phyloP scores from a whole-genome alignment of 2,329 filamentous ascomycete genomes.

The Thermomyces lanuginosus region DNA sequence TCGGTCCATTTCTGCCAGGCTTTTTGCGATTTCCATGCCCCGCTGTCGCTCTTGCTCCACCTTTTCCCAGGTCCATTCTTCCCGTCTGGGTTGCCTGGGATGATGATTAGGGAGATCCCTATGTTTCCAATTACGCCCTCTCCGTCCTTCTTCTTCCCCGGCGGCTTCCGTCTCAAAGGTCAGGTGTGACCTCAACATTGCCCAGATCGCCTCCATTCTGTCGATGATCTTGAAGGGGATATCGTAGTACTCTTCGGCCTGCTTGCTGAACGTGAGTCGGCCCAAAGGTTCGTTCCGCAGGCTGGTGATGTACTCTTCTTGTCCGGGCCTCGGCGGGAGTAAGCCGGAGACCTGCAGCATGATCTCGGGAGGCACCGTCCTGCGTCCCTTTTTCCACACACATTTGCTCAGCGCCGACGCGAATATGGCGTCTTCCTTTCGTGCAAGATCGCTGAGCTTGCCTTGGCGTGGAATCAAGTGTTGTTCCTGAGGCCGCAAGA shows the following conservation, averaged over 20 bases:
- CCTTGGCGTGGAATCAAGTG: slow-evolving; percentile 4
- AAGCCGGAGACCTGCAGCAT: slow-evolving; percentile 11
- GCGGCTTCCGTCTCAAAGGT: slow-evolving; percentile 1
- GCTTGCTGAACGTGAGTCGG: slow-evolving; percentile 6
- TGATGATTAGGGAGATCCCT: not conserved
- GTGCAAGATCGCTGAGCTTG: slow-evolving; percentile 7
- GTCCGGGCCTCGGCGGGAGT: slow-evolving; percentile 7
- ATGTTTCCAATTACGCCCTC: slow-evolving; percentile 2
- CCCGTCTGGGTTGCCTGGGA: not conserved
- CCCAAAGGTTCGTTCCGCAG: slow-evolving; percentile 6
- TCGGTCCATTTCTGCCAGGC: slow-evolving; percentile 15
- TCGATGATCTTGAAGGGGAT: slow-evolving; percentile 7
- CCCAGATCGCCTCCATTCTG: slow-evolving; percentile 6
- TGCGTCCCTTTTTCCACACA: slow-evolving; percentile 9
- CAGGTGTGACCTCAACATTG: slow-evolving; percentile 4
- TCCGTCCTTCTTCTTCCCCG: slow-evolving; percentile 5
- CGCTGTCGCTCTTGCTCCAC: slow-evolving; percentile 20
- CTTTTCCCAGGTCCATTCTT: slow-evolving; percentile 14
- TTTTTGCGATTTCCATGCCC: slow-evolving; percentile 18
- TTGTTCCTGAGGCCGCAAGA: slow-evolving; percentile 4
- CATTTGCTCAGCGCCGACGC: slow-evolving; percentile 8
- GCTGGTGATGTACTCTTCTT: slow-evolving; percentile 6
- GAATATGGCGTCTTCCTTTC: slow-evolving; percentile 8
- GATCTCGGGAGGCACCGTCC: slow-evolving; percentile 19
- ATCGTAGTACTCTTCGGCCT: slow-evolving; percentile 8